A percentile compares a stretch with the other conserved stretches of the same genome.
These are phyloP conservation scores for Blumeriella jaapii DNA, from an alignment of 2,329 filamentous ascomycete species.

Conservation along the genomic window DNA sequence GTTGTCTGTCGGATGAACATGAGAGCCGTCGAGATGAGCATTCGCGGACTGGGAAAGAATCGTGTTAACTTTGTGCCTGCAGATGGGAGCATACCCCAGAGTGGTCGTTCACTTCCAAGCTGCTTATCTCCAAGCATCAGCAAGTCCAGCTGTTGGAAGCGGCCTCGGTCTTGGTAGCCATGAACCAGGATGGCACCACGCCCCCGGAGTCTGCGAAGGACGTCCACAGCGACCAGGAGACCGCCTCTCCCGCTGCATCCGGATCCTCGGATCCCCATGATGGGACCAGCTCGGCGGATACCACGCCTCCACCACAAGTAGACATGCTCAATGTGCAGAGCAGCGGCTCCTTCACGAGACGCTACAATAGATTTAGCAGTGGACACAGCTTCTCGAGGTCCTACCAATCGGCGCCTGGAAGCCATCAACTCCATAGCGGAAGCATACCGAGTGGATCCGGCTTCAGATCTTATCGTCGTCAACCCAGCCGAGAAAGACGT, in stretches of 20 bases:
- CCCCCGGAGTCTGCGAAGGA: slow-evolving; percentile 55
- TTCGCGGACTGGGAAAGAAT: slow-evolving; percentile 16
- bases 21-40: slow-evolving; percentile 8
- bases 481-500: slow-evolving; percentile 63
- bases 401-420: slow-evolving; percentile 59
- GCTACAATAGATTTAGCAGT: slow-evolving; percentile 48
- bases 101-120: slow-evolving; percentile 93
- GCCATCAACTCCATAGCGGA: slow-evolving; percentile 39
- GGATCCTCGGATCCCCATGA: slow-evolving; percentile 70
- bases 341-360: slow-evolving; percentile 25
- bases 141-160: slow-evolving; percentile 96
- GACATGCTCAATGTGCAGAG: slow-evolving; percentile 40
- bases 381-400: slow-evolving; percentile 57
- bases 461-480: slow-evolving; percentile 46
- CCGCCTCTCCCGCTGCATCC: slow-evolving; percentile 69
- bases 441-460: slow-evolving; percentile 40
- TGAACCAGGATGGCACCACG: slow-evolving; percentile 58
- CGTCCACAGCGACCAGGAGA: slow-evolving; percentile 70
- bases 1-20: slow-evolving; percentile 25
- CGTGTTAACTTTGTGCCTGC: slow-evolving; percentile 31
- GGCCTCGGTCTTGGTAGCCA: slow-evolving; percentile 86
- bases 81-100: slow-evolving; percentile 99
- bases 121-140: slow-evolving; percentile 98
- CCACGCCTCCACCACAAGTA: slow-evolving; percentile 74
- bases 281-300: slow-evolving; percentile 75